Evolutionary conservation across 495 filamentous ascomycete genomes (phyloP).

Genomic region (Neurospora hispaniola): DNA sequence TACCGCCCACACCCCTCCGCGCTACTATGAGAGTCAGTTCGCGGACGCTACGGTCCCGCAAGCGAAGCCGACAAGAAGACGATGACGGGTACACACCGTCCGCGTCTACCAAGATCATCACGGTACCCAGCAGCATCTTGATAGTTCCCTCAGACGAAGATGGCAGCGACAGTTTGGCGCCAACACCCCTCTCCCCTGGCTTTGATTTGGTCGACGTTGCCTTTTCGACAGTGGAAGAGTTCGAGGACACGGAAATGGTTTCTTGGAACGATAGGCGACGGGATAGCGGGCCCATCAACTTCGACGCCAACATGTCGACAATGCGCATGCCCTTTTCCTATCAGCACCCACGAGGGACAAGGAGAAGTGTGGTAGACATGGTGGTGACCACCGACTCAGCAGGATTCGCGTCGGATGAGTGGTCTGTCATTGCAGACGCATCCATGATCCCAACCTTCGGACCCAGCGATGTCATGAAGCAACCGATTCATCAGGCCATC

Average conservation of each 20-base stretch:
- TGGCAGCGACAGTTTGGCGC: not conserved
- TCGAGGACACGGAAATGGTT: not conserved
- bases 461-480: constrained; percentile 10
- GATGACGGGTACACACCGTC: not conserved
- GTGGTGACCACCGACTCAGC: not conserved
- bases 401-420: constrained; percentile 6
- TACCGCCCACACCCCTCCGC: not conserved
- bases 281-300: not conserved
- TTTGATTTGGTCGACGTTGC: not conserved
- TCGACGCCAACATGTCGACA: constrained; percentile 2
- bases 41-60: not conserved
- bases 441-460: constrained; percentile 15
- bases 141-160: constrained; percentile 1
- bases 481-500: constrained; percentile 1
- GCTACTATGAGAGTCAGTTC: not conserved
- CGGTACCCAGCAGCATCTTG: not conserved
- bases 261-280: not conserved
- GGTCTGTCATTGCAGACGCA: constrained; percentile 12
- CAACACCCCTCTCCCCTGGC: not conserved
- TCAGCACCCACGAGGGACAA: not conserved
- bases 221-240: not conserved
- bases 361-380: not conserved
- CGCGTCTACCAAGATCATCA: not conserved
- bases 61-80: not conserved
- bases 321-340: constrained; percentile 13